Base-by-base conservation (phyloP, 148 eudicot genomes). In the Euryodendron excelsum region DNA sequence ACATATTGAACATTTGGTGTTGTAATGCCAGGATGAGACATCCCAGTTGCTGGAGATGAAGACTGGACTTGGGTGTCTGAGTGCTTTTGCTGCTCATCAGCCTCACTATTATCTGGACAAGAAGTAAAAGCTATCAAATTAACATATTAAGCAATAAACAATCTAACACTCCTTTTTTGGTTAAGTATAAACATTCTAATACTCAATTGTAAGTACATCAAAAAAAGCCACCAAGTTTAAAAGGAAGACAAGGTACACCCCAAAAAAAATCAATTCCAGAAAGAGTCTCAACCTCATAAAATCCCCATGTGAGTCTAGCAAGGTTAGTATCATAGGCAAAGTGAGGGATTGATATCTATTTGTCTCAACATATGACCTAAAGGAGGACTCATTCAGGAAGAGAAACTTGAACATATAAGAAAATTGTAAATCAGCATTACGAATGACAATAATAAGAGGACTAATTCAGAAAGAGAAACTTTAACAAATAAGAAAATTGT, bases 41-140 rank as follows among this genome's bases (percentile, higher is more conserved):
- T 77, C 59, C 84, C 90, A 44, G 80, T 72, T 41, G 48, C 65
- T 3, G 86, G 72, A 60, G 90, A 77, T 67, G 86, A 83, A 39
- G 85, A 84, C 34, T 84, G 85, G 71, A 77, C 37, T 31, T 70
- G 77, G 14, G 84, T 37, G 62, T 87, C 90, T 20, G 82, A 60
- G 62, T 85, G 83, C 52, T 83, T 77, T 82, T 86, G 90, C 72
- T 74, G 86, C 68, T 84, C 89, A 76, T 83, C 88, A 64, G 78
- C 84, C 83, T 88, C 87, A 41, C 85, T 81, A 55, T 85, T 80
- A 78, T 85, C 93, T 90, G 85, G 73, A 80, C 3, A 44, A 79
- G 25, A 39, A 71, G 10, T 34, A 25, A 60, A 25, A 70, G 17
- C 34, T 7, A n/a, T 78, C 34, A 71, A 53, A 13, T 9, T 4